phyloP scores from a whole-genome alignment of 2,329 filamentous ascomycete species.

The Fusarium sp. region DNA sequence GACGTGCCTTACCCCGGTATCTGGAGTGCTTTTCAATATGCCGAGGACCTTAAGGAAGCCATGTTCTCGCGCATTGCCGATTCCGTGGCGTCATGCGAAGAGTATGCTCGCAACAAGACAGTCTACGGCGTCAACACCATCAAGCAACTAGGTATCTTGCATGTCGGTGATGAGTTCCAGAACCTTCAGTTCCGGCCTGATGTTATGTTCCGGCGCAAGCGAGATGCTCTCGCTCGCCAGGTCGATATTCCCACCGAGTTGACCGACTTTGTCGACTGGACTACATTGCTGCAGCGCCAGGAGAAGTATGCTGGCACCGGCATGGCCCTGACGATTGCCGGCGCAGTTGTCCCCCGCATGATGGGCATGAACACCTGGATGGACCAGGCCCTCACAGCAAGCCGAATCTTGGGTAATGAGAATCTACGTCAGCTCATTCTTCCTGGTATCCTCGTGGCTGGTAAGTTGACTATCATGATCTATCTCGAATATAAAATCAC shows the following conservation, averaged over 20 bases:
- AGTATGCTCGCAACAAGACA: conserved; percentile 81
- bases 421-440: conserved; percentile 83
- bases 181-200: conserved; percentile 89
- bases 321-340: conserved; percentile 91
- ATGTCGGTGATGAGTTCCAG: conserved; percentile 87
- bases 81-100: conserved; percentile 82
- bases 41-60: conserved; percentile 88
- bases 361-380: conserved; percentile 89
- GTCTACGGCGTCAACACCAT: conserved; percentile 85
- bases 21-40: conserved; percentile 86
- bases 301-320: conserved; percentile 95
- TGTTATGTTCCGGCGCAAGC: conserved; percentile 89
- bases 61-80: conserved; percentile 90
- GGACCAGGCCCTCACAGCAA: conserved; percentile 83
- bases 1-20: conserved; percentile 88
- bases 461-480: conserved; percentile 62
- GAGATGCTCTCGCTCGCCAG: conserved; percentile 82
- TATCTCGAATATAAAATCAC: neutral
- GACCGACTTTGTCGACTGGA: conserved; percentile 92
- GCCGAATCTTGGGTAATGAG: conserved; percentile 80
- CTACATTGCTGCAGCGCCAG: conserved; percentile 83
- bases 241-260: conserved; percentile 89
- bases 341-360: conserved; percentile 82
- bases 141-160: conserved; percentile 85
- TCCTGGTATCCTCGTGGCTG: conserved; percentile 79